These are phyloP conservation scores for Fusarium torreyae DNA, from an alignment of 2,329 filamentous ascomycete genomes.

Conservation along the genomic window DNA sequence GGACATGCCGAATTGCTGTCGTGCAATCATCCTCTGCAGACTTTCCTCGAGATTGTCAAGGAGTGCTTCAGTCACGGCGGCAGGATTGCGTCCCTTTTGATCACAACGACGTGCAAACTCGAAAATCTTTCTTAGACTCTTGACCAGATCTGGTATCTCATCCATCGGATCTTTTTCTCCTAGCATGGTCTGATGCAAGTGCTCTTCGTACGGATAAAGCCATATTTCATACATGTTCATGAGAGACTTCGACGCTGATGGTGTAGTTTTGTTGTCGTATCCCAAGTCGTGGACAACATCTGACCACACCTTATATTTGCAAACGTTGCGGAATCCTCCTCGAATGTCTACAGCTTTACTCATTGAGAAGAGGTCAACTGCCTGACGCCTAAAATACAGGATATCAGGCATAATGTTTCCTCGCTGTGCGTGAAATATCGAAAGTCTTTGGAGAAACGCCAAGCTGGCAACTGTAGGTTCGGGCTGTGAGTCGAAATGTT, in stretches of 20 bases:
- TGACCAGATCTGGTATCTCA: background rate
- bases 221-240: background rate
- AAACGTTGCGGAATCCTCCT: slow-evolving; percentile 5
- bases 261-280: background rate
- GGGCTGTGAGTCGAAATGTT: background rate
- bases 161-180: background rate
- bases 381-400: background rate
- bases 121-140: background rate
- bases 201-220: slow-evolving; percentile 4
- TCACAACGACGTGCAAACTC: background rate
- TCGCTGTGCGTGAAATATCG: background rate
- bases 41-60: slow-evolving; percentile 4
- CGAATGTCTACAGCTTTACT: slow-evolving; percentile 4
- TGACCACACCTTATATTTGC: background rate
- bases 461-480: background rate
- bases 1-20: background rate
- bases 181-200: background rate
- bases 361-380: background rate
- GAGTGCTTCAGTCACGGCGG: background rate
- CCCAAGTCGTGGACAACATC: slow-evolving; percentile 1
- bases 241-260: background rate
- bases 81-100: background rate
- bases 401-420: background rate
- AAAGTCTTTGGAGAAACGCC: background rate
- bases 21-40: background rate